Evolutionary conservation across 768 basidiomycete species (phyloP).

Genomic region (Auricularia heimuer): DNA sequence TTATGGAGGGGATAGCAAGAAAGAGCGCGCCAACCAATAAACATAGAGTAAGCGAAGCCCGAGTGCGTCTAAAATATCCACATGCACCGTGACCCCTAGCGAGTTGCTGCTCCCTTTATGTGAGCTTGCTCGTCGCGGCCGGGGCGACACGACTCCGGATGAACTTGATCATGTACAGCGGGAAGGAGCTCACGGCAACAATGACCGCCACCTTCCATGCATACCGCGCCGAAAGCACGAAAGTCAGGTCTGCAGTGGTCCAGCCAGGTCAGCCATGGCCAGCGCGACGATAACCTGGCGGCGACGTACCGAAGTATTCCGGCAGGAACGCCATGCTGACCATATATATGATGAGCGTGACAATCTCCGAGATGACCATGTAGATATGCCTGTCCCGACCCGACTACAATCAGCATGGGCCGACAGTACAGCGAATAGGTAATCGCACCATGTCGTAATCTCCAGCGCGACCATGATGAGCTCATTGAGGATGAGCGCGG

Average conservation of each 20-base stretch:
- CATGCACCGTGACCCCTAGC: no score
- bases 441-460: conserved; percentile 83
- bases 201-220: conserved; percentile 93
- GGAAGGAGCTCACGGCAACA: conserved; percentile 87
- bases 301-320: conserved; percentile 84
- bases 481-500: conserved; percentile 90
- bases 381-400: conserved; percentile 65
- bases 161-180: conserved; percentile 83
- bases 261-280: not conserved
- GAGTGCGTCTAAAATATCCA: no score
- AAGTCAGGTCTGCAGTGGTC: conserved; percentile 62
- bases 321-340: conserved; percentile 89
- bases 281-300: not conserved
- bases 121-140: conserved; percentile 84
- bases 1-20: no score
- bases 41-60: not conserved
- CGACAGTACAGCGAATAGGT: not conserved
- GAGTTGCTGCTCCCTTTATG: not conserved
- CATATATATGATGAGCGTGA: conserved; percentile 80
- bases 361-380: conserved; percentile 88
- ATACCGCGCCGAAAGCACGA: conserved; percentile 81
- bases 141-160: conserved; percentile 81
- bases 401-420: no score
- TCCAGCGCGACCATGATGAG: conserved; percentile 98
- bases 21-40: not conserved